Conservation (phyloP, 306 rosid species). For the Rosa lucieae region DNA sequence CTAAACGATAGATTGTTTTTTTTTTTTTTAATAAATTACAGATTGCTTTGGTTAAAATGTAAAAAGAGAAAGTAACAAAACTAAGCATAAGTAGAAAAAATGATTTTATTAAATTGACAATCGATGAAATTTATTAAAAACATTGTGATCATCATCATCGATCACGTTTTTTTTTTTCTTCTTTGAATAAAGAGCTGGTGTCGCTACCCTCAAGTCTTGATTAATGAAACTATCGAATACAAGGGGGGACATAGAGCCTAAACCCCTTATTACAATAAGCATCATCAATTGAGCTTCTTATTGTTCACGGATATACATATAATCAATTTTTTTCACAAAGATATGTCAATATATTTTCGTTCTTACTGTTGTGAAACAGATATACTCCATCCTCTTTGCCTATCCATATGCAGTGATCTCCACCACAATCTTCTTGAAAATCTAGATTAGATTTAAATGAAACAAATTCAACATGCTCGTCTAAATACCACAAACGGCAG, state of each 20-base stretch:
- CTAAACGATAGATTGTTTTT: no score
- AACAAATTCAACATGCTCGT: neutral
- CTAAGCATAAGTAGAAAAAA: no score
- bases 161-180: no score
- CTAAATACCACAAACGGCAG: neutral
- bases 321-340: neutral
- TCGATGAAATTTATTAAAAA: neutral
- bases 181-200: no score
- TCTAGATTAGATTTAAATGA: neutral
- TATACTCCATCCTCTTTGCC: neutral
- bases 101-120: neutral
- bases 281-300: neutral
- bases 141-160: neutral
- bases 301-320: neutral
- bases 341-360: neutral
- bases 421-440: neutral
- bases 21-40: no score
- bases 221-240: no score
- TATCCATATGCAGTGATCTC: neutral
- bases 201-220: no score
- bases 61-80: no score
- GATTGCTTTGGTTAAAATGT: no score
- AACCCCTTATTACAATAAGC: no score
- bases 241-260: no score
- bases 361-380: no score